Conservation (phyloP, 2,329 filamentous ascomycete species). For the Fusarium sp. region DNA sequence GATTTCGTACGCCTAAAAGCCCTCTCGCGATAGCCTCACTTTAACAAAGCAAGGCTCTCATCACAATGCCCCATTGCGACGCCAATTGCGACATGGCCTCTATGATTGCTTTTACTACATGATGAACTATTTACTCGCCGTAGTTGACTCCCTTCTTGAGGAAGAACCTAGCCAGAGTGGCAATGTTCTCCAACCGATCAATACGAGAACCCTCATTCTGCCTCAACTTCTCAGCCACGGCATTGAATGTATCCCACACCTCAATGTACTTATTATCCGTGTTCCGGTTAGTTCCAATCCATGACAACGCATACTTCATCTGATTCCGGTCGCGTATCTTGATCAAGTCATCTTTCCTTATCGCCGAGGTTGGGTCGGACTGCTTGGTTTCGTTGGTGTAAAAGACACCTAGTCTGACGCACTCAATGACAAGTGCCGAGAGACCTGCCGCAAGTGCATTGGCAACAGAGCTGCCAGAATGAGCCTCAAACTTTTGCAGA, state of each 20-base stretch:
- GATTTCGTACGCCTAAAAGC: too few relatives aligned
- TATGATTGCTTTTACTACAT: background rate
- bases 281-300: background rate
- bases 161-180: constrained; percentile 1
- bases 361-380: background rate
- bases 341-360: background rate
- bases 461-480: constrained; percentile 15
- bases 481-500: constrained; percentile 3
- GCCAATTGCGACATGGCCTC: too few relatives aligned
- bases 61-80: too few relatives aligned
- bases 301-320: background rate
- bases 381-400: constrained; percentile 4
- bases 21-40: too few relatives aligned
- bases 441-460: constrained; percentile 10
- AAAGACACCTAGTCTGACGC: background rate
- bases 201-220: constrained; percentile 2
- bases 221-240: background rate
- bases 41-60: too few relatives aligned
- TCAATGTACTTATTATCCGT: constrained; percentile 9
- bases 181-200: constrained; percentile 4
- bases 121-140: background rate
- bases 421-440: constrained; percentile 13
- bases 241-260: background rate
- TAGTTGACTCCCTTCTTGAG: background rate
- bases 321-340: background rate